Conservation (phyloP, 306 rosid genomes). For the Carpinus viminea region DNA sequence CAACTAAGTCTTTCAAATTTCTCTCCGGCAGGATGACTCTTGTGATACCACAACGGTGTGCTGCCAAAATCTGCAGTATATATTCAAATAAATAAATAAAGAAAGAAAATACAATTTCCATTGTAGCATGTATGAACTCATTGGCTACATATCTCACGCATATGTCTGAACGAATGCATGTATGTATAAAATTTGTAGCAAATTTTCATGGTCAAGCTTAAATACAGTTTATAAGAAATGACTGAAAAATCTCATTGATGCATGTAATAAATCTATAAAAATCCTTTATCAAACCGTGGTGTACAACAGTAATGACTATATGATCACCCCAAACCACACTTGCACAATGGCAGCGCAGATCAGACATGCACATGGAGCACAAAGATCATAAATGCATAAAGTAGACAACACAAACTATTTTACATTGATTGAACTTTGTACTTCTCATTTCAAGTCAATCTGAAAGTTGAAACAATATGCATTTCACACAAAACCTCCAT, state of each 20-base stretch:
- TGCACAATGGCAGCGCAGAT: not conserved
- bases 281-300: not conserved
- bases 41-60: conserved; percentile 84
- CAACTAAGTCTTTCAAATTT: conserved; percentile 90
- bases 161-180: not conserved
- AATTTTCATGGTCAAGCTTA: not conserved
- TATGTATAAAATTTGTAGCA: not conserved
- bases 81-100: conserved; percentile 18
- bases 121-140: not conserved
- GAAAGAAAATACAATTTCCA: not conserved
- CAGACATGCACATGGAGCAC: not conserved
- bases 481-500: not conserved
- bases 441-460: not conserved
- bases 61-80: conserved; percentile 83
- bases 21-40: conserved; percentile 93
- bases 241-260: not conserved
- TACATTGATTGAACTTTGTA: not conserved
- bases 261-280: not conserved
- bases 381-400: not conserved
- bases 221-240: not conserved
- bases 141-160: not conserved
- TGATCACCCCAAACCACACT: not conserved
- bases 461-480: not conserved
- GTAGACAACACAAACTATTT: not conserved
- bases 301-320: not conserved